Evolutionary conservation across 1,284 basidiomycete genomes (phyloP).

Genomic region (Ganoderma lingzhi): DNA sequence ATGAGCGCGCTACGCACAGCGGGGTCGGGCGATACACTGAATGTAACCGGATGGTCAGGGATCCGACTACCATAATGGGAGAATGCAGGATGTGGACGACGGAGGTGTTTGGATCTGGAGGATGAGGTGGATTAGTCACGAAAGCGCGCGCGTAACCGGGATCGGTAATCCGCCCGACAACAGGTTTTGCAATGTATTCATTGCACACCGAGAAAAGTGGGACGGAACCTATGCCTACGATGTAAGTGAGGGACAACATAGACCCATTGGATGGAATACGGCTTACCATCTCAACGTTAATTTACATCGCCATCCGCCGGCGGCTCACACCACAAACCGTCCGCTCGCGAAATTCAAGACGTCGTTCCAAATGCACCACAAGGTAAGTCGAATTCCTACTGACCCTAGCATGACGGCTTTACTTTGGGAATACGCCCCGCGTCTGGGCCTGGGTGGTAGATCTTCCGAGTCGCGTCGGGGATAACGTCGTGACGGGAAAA

Average conservation of each 20-base stretch:
- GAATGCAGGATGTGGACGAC: neutral
- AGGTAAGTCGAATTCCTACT: neutral
- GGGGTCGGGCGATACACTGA: conserved; percentile 9
- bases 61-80: conserved; percentile 6
- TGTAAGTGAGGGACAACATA: neutral
- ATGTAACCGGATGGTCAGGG: neutral
- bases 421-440: neutral
- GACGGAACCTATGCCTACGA: conserved; percentile 7
- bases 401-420: neutral
- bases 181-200: neutral
- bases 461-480: neutral
- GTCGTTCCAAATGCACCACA: neutral
- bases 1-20: conserved; percentile 10
- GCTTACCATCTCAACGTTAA: conserved; percentile 3
- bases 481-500: neutral
- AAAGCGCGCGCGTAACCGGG: neutral
- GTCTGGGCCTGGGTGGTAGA: neutral
- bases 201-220: neutral
- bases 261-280: neutral
- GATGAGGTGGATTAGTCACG: conserved; percentile 7
- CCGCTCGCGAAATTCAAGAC: neutral
- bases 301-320: neutral
- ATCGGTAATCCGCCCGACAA: conserved; percentile 2
- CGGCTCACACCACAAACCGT: neutral
- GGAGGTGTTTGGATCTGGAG: neutral